Base-by-base conservation (phyloP, 1,284 basidiomycete genomes). In the Boletus subluridellus region DNA sequence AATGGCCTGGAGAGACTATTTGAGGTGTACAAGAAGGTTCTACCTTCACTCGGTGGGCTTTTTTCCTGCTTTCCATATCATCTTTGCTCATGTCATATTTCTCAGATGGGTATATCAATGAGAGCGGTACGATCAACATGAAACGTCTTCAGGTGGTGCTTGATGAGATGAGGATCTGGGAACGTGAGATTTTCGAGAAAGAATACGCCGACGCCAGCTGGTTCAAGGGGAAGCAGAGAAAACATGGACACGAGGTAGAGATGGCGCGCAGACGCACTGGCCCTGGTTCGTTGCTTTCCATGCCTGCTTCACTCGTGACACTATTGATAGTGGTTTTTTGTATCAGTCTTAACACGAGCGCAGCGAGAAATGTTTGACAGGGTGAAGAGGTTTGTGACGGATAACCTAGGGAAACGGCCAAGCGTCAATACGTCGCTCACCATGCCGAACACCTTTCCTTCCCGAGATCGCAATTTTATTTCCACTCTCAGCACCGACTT, bases 1-100 rank as follows among this genome's bases (percentile, higher is more conserved):
- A 97, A 98, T 67, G 96, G 94, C 5, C 74, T 99, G 64, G 94
- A 97, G 75, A 83, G 84, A 61, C 78, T 99, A 60, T 99, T 98
- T 74, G 90, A 92, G 21, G 92, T 98, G 49, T 99, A 99, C 77
- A 98, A 97, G 81, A 87, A 86, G 71, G 85, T 95, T 21, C 74
- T 99, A 24, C 95, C 95, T 8, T 80, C 78, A 8, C 81, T 95
- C 59, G 89, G 90, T 90, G 61, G 60, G 85, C 48, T 49, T 51
- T n/a, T 49, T n/a, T 52, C 11, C 26, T 41, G 15, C 28, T 44
- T 37, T 1, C 15, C 2, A 15, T 17, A 28, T 30, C 6, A 9
- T 35, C n/a, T 37, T 28, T 26, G 24, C 49, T 58, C 37, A 66
- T 52, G 12, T 17, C 9, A 10, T 53, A 8, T 46, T 50, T 44